Conservation (phyloP, 139 green algal genomes). For the Chlorella sp. region DNA sequence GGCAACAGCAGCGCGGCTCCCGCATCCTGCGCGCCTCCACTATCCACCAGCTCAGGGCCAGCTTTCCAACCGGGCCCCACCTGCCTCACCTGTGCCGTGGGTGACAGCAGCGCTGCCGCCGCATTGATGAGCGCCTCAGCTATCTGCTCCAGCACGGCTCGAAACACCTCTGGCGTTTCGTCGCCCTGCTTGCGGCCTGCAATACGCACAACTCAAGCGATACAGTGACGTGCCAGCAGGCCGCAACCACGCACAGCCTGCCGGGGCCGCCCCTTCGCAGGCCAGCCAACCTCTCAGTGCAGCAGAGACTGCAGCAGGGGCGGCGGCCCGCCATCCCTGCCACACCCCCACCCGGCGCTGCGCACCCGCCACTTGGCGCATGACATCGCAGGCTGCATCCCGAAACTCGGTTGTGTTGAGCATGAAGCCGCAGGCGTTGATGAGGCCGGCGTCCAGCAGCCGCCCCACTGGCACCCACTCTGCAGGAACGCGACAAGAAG, state of each 20-base stretch:
- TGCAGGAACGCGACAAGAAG: too few species aligned
- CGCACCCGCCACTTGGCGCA: constrained; percentile 59
- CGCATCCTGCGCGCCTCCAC: too few species aligned
- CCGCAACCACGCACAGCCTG: too few species aligned
- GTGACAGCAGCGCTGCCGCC: constrained; percentile 53
- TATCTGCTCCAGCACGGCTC: constrained; percentile 59
- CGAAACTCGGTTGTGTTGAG: constrained; percentile 66
- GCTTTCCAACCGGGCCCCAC: background rate
- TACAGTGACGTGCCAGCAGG: too few species aligned
- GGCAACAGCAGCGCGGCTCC: too few species aligned
- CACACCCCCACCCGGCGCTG: background rate
- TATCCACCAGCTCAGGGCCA: too few species aligned
- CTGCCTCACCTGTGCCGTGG: constrained; percentile 3
- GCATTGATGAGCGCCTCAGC: constrained; percentile 53
- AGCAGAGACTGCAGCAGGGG: too few species aligned
- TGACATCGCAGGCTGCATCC: constrained; percentile 65
- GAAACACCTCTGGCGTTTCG: constrained; percentile 59
- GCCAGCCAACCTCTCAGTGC: too few species aligned
- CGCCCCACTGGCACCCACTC: constrained; percentile 79
- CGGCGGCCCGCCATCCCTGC: background rate
- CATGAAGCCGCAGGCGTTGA: constrained; percentile 72
- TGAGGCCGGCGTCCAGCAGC: constrained; percentile 58
- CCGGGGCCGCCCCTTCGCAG: too few species aligned
- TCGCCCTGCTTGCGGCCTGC: constrained; percentile 58
- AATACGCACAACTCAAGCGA: too few species aligned